A percentile compares a stretch with the other conserved stretches of the same genome.
Conservation (phyloP, 768 basidiomycete genomes). For the Exidia glandulosa region DNA sequence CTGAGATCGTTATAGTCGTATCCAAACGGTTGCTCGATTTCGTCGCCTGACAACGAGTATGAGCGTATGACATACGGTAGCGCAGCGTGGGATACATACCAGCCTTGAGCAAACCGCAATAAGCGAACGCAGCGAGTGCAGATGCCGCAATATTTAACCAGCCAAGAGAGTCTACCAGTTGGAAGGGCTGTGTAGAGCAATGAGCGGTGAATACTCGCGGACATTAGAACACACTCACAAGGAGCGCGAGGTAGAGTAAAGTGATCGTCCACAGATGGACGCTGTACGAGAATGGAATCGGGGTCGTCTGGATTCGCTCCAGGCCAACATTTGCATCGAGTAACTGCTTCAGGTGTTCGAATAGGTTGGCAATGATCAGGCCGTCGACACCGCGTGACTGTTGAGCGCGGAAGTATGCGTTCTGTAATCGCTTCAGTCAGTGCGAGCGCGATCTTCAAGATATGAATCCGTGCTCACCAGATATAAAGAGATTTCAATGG, state of each 20-base stretch:
- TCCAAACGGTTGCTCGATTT: conserved; percentile 4
- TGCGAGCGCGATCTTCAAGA: neutral
- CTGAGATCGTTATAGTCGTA: conserved; percentile 2
- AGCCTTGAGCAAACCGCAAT: conserved; percentile 4
- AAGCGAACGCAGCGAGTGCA: conserved; percentile 4
- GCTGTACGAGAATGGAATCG: conserved; percentile 1
- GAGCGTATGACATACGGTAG: no score
- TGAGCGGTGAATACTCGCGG: neutral
- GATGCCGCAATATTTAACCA: neutral
- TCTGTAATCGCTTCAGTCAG: conserved; percentile 26
- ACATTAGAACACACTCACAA: neutral
- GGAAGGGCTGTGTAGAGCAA: conserved; percentile 1
- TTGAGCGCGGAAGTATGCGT: conserved; percentile 52
- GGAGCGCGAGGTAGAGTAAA: neutral
- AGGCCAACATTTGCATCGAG: conserved; percentile 3
- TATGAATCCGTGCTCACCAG: neutral
- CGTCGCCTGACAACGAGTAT: no score
- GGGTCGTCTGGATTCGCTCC: conserved; percentile 3
- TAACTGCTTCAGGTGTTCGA: neutral
- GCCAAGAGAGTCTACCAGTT: conserved; percentile 1
- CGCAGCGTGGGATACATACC: no score
- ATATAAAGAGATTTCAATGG: conserved; percentile 3
- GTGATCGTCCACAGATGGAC: conserved; percentile 5
- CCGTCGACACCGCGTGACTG: conserved; percentile 27
- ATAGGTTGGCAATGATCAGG: neutral